phyloP scores from a whole-genome alignment of 2,329 filamentous ascomycete species.

The Nectriaceae sp. region DNA sequence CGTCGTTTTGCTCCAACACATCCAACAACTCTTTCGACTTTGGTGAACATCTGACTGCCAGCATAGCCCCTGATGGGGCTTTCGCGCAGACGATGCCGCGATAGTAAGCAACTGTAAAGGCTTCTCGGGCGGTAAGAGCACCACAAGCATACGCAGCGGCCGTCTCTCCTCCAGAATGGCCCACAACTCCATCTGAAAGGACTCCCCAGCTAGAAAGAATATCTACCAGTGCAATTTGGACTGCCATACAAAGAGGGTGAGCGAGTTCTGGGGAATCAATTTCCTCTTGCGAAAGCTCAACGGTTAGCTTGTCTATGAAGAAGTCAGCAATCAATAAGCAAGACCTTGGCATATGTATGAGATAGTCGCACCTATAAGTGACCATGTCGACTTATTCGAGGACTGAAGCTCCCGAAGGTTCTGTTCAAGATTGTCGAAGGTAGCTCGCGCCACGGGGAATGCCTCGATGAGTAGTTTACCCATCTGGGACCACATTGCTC shows the following conservation, averaged over 20 bases:
- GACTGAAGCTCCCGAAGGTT: constrained; percentile 15
- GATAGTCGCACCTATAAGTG: constrained; percentile 11
- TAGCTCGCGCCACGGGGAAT: constrained; percentile 22
- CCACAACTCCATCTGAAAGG: constrained; percentile 36
- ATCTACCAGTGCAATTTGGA: constrained; percentile 46
- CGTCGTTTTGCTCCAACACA: constrained; percentile 16
- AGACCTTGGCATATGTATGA: rapidly evolving
- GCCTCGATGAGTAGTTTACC: constrained; percentile 21
- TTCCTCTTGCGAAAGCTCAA: constrained; percentile 18
- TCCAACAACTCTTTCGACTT: constrained; percentile 19
- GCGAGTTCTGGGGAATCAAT: constrained; percentile 38
- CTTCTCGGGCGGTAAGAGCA: constrained; percentile 34
- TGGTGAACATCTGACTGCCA: constrained; percentile 19
- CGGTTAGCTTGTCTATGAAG: constrained; percentile 16
- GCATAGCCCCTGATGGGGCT: constrained; percentile 18
- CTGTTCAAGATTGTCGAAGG: constrained; percentile 17
- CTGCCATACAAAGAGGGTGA: constrained; percentile 45
- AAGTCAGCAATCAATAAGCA: constrained; percentile 4
- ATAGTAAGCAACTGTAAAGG: constrained; percentile 41
- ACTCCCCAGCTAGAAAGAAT: constrained; percentile 36
- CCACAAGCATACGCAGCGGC: constrained; percentile 46
- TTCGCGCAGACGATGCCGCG: constrained; percentile 35
- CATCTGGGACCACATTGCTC: constrained; percentile 38
- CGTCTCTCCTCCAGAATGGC: constrained; percentile 48
- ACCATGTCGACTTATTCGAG: constrained; percentile 10